These are phyloP conservation scores for Colletotrichum sp. DNA, from an alignment of 2,329 filamentous ascomycete species.

Conservation along the genomic window DNA sequence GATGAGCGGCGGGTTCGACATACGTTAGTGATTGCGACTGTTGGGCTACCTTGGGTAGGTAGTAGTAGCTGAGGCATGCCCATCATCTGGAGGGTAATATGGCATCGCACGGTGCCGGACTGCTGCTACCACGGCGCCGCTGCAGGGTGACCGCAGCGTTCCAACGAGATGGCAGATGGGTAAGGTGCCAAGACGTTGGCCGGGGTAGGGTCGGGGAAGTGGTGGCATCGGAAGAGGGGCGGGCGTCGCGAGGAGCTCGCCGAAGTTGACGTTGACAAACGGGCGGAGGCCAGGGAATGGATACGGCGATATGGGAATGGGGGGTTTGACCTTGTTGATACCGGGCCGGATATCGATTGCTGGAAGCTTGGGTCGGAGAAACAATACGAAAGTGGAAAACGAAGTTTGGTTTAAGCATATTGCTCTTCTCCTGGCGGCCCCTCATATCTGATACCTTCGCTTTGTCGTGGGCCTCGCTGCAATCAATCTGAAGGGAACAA, in stretches of 20 bases:
- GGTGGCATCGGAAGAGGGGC: conserved; percentile 14
- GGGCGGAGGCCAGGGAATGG: neutral
- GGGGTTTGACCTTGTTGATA: neutral
- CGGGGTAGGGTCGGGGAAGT: conserved; percentile 10
- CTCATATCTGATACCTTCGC: neutral
- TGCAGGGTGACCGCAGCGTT: conserved; percentile 11
- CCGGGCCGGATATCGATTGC: neutral
- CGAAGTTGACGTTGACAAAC: conserved; percentile 37
- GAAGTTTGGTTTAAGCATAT: conserved; percentile 14
- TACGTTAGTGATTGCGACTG: neutral
- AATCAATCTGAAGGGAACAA: conserved; percentile 9
- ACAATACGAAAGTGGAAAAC: conserved; percentile 4
- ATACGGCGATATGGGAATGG: neutral
- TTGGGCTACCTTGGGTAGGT: neutral
- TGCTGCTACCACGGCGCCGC: neutral
- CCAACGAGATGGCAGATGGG: conserved; percentile 14
- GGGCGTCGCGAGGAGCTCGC: conserved; percentile 38
- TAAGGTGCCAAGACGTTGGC: conserved; percentile 7
- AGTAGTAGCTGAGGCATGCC: neutral
- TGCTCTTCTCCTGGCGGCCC: conserved; percentile 4
- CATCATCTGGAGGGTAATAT: neutral
- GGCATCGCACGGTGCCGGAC: conserved; percentile 6
- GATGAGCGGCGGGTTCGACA: neutral
- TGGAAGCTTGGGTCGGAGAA: neutral
- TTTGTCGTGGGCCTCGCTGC: neutral